Evolutionary conservation across 495 filamentous ascomycete species (phyloP).

Genomic region (Lentithecium fluviatile): DNA sequence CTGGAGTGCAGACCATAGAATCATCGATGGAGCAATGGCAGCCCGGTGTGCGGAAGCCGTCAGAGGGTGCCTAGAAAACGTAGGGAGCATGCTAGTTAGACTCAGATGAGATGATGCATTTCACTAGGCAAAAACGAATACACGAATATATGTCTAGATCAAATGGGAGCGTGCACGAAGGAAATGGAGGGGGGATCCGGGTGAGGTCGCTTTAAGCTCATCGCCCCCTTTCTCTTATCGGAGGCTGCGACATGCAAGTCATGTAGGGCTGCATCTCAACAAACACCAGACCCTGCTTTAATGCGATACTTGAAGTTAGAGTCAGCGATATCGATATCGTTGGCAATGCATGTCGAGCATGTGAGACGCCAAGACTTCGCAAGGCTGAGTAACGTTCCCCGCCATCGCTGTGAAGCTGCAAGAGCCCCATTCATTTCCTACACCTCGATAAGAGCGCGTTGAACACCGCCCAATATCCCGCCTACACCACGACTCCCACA

Average conservation of each 20-base stretch:
- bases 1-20: slow-evolving; percentile 95
- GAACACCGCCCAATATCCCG: neutral
- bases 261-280: neutral
- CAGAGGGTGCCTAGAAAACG: slow-evolving; percentile 72
- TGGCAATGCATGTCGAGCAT: neutral
- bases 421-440: neutral
- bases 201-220: neutral
- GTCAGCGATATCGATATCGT: too few relatives aligned
- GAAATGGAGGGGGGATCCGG: too few relatives aligned
- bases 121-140: neutral
- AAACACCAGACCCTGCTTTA: neutral
- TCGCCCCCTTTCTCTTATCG: neutral
- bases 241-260: neutral
- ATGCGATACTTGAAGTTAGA: too few relatives aligned
- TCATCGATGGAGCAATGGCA: slow-evolving; percentile 93
- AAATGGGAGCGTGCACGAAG: too few relatives aligned
- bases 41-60: slow-evolving; percentile 83
- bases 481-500: neutral
- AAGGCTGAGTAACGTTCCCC: slow-evolving; percentile 2
- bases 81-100: slow-evolving; percentile 73
- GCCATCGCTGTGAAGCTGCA: neutral
- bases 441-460: neutral
- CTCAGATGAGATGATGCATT: slow-evolving; percentile 1
- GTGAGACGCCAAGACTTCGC: neutral
- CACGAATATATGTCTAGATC: neutral